Percentiles rank a stretch among this genome's conserved stretches.
Conservation (phyloP, 192 early-diverging fungal species). For the Gaertneriomyces sp. region DNA sequence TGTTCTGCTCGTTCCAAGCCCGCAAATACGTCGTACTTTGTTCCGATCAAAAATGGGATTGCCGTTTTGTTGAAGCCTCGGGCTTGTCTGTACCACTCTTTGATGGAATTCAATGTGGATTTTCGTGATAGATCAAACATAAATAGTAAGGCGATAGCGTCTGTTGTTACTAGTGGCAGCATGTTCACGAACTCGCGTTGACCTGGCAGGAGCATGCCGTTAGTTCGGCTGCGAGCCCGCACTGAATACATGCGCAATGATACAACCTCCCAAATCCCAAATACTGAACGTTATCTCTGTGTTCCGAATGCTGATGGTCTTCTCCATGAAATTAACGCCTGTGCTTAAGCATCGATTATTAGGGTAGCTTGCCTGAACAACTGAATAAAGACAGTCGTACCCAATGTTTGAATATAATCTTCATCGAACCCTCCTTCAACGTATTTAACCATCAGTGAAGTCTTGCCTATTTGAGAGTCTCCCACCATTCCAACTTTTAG, state of each 20-base stretch:
- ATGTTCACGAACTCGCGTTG: slow-evolving; percentile 97
- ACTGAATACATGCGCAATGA: neutral
- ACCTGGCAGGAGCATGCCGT: slow-evolving; percentile 47
- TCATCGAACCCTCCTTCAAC: slow-evolving; percentile 93
- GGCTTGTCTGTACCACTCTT: slow-evolving; percentile 96
- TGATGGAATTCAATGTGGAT: slow-evolving; percentile 86
- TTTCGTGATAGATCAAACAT: slow-evolving; percentile 94
- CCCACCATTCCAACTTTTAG: slow-evolving; percentile 96
- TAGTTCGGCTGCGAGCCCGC: neutral
- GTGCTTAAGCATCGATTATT: slow-evolving; percentile 3
- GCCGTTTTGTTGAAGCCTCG: slow-evolving; percentile 94
- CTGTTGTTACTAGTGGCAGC: slow-evolving; percentile 95
- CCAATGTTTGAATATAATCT: slow-evolving; percentile 93
- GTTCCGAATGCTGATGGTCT: slow-evolving; percentile 84
- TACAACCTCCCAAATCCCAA: slow-evolving; percentile 90
- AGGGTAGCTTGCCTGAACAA: neutral
- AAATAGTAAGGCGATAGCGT: slow-evolving; percentile 91
- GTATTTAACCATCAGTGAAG: slow-evolving; percentile 95
- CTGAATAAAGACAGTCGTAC: slow-evolving; percentile 32
- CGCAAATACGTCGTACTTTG: slow-evolving; percentile 94
- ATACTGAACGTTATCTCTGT: slow-evolving; percentile 95
- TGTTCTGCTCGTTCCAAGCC: slow-evolving; percentile 82
- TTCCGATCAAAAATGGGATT: slow-evolving; percentile 91
- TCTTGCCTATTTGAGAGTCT: slow-evolving; percentile 95
- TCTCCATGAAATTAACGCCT: slow-evolving; percentile 97